Evolutionary conservation across 805 yeast species (phyloP).

Genomic region (Hanseniaspora occidentalis): DNA sequence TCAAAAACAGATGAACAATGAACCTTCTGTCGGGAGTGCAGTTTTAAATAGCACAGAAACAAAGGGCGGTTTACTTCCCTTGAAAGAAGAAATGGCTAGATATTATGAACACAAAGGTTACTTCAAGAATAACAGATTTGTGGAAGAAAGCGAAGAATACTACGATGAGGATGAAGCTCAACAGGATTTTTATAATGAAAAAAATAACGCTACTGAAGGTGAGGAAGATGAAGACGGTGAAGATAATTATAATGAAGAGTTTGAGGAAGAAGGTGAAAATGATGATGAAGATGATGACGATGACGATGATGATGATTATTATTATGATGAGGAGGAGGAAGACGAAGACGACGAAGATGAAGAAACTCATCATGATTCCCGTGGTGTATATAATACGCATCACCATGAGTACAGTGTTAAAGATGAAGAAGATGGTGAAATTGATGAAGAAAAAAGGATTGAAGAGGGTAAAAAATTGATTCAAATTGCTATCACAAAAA

Average conservation of each 20-base stretch:
- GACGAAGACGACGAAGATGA: conserved; percentile 26
- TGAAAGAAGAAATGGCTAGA: no score
- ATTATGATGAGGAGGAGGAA: conserved; percentile 11
- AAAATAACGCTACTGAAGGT: not conserved
- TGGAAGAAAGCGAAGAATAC: not conserved
- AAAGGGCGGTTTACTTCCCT: no score
- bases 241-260: conserved; percentile 13
- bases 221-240: conserved; percentile 20
- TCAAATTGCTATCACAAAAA: conserved; percentile 65
- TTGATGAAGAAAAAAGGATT: conserved; percentile 52
- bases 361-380: no score
- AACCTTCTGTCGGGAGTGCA: not conserved
- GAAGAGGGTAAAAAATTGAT: conserved; percentile 73
- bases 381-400: no score
- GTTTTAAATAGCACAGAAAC: no score
- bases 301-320: conserved; percentile 13
- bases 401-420: conserved; percentile 13
- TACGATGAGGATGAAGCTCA: not conserved
- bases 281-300: conserved; percentile 16
- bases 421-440: conserved; percentile 17
- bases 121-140: no score
- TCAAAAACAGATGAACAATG: not conserved
- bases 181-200: not conserved
- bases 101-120: no score
- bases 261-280: conserved; percentile 15